These are phyloP conservation scores for Rachicladosporium sp. DNA, from an alignment of 2,329 filamentous ascomycete species.

Conservation along the genomic window DNA sequence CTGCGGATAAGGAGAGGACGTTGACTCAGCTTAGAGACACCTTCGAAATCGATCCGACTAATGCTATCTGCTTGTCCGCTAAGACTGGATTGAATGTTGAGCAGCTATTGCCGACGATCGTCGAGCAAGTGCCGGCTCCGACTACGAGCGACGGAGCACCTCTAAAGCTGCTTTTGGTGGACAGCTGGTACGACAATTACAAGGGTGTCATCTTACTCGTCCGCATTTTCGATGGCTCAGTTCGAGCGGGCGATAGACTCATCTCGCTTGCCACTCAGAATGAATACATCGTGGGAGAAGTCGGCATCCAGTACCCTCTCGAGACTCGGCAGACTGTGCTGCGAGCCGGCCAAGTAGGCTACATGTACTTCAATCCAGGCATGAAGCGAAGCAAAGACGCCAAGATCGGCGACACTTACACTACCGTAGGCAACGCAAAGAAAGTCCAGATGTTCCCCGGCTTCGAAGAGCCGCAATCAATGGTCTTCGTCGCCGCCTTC, in stretches of 20 bases:
- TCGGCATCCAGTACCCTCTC: conserved; percentile 89
- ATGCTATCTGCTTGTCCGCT: conserved; percentile 69
- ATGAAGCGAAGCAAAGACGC: conserved; percentile 97
- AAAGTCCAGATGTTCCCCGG: conserved; percentile 71
- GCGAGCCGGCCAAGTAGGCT: conserved; percentile 87
- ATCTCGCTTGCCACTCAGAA: conserved; percentile 76
- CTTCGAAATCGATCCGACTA: conserved; percentile 74
- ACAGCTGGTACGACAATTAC: conserved; percentile 97
- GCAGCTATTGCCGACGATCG: conserved; percentile 69
- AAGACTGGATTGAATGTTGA: conserved; percentile 87
- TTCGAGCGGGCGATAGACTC: conserved; percentile 75
- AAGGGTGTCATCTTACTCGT: conserved; percentile 87
- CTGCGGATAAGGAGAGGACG: conserved; percentile 75
- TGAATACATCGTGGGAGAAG: conserved; percentile 88
- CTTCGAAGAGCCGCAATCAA: conserved; percentile 93
- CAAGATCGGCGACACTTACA: conserved; percentile 92
- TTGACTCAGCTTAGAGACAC: conserved; percentile 76
- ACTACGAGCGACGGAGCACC: conserved; percentile 60
- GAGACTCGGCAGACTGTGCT: conserved; percentile 70
- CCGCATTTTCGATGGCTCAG: conserved; percentile 75
- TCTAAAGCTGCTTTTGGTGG: conserved; percentile 74
- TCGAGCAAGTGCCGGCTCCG: conserved; percentile 74
- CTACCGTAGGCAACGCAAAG: conserved; percentile 63
- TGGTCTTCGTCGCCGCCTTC: conserved; percentile 97
- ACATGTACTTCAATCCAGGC: conserved; percentile 92